phyloP scores from a whole-genome alignment of 108 stramenopile genomes.

The Aurantiochytrium sp. region DNA sequence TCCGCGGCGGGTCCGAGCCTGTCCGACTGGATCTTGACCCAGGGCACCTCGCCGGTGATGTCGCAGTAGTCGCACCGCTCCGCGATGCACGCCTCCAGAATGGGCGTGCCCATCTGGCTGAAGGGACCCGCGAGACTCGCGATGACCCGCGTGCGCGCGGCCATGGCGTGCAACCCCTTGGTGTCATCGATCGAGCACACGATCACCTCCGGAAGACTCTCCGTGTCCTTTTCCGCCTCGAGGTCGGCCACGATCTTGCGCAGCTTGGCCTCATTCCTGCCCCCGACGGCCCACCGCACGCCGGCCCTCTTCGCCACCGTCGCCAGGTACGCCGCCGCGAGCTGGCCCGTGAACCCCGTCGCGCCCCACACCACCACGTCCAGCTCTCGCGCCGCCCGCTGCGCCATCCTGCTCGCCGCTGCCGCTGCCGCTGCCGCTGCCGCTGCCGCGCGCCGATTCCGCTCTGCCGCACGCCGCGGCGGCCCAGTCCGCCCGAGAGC shows the following conservation, averaged over 20 bases:
- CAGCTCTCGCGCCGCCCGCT: background rate
- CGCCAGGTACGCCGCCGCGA: background rate
- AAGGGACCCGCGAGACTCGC: background rate
- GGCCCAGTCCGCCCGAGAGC: no score
- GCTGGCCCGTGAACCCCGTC: background rate
- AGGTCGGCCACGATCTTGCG: background rate
- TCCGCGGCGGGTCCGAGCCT: slow-evolving; percentile 48
- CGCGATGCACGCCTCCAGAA: background rate
- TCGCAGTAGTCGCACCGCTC: slow-evolving; percentile 64
- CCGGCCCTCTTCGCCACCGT: background rate
- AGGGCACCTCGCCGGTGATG: slow-evolving; percentile 82
- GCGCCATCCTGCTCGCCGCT: background rate
- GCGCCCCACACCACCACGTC: slow-evolving; percentile 7
- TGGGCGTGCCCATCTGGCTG: slow-evolving; percentile 5
- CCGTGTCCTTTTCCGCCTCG: background rate
- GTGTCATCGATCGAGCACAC: background rate
- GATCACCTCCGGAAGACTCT: background rate
- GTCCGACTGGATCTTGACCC: slow-evolving; percentile 66
- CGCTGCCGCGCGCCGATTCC: no score
- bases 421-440: background rate
- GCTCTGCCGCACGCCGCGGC: no score
- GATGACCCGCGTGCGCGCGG: background rate
- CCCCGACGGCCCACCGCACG: background rate
- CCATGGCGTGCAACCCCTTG: background rate
- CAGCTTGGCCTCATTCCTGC: background rate